These are phyloP conservation scores for Ascocoryne sarcoides DNA, from an alignment of 2,329 filamentous ascomycete genomes.

Conservation along the genomic window DNA sequence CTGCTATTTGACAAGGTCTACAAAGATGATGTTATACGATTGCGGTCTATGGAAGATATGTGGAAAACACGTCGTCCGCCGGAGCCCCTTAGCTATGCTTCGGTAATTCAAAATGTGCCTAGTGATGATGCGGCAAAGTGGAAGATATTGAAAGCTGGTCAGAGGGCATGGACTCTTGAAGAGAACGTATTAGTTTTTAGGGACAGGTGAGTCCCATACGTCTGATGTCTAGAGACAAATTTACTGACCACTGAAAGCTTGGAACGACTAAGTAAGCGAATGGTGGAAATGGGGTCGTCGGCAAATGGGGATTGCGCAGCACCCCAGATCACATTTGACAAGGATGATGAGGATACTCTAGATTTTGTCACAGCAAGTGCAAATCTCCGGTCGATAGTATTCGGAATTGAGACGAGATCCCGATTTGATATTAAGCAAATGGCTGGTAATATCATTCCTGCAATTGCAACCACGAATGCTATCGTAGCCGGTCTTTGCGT, in stretches of 20 bases:
- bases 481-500: slow-evolving; percentile 92
- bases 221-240: background rate
- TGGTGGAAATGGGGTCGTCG: slow-evolving; percentile 51
- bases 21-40: slow-evolving; percentile 68
- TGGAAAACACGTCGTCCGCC: slow-evolving; percentile 80
- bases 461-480: slow-evolving; percentile 95
- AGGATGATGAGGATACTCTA: slow-evolving; percentile 89
- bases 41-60: slow-evolving; percentile 88
- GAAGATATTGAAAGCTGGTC: slow-evolving; percentile 54
- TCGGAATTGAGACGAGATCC: slow-evolving; percentile 78
- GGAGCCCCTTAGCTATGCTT: slow-evolving; percentile 60
- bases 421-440: slow-evolving; percentile 98
- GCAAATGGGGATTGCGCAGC: slow-evolving; percentile 40
- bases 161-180: slow-evolving; percentile 68
- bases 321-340: slow-evolving; percentile 83
- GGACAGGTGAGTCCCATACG: slow-evolving; percentile 46
- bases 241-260: slow-evolving; percentile 40
- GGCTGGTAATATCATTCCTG: slow-evolving; percentile 98
- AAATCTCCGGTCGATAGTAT: slow-evolving; percentile 82
- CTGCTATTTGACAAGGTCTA: slow-evolving; percentile 93
- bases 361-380: slow-evolving; percentile 89
- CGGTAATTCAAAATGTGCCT: slow-evolving; percentile 45
- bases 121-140: slow-evolving; percentile 40
- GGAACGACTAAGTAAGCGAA: slow-evolving; percentile 63
- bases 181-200: slow-evolving; percentile 84